A percentile compares a stretch with the other conserved stretches of the same genome.
These are phyloP conservation scores for Penicillium flavigenum DNA, from an alignment of 495 filamentous ascomycete genomes.

Conservation along the genomic window DNA sequence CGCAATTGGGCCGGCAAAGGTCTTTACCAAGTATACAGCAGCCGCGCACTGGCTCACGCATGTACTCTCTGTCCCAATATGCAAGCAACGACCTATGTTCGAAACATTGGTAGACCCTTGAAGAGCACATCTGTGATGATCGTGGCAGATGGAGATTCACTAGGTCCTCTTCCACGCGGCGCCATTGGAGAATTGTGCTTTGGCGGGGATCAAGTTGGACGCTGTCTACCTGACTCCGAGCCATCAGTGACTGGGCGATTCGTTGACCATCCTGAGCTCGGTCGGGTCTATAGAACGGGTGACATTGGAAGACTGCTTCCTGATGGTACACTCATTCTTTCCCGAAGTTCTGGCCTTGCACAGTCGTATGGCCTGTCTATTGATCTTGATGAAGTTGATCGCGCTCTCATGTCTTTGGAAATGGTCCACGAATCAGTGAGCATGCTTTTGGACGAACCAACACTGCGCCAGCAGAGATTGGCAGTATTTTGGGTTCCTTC, in stretches of 20 bases:
- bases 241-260: conserved; percentile 59
- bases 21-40: conserved; percentile 70
- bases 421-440: conserved; percentile 54
- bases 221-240: conserved; percentile 37
- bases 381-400: conserved; percentile 67
- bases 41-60: conserved; percentile 72
- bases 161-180: conserved; percentile 58
- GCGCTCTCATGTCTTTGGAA: conserved; percentile 44
- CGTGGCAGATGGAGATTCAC: conserved; percentile 40
- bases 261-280: conserved; percentile 62
- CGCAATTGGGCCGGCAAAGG: conserved; percentile 62
- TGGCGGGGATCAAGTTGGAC: conserved; percentile 73
- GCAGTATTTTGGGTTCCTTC: conserved; percentile 59
- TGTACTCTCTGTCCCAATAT: conserved; percentile 60
- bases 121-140: conserved; percentile 72
- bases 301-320: conserved; percentile 70
- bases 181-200: conserved; percentile 77
- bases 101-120: conserved; percentile 65
- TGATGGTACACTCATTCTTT: conserved; percentile 63
- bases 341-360: conserved; percentile 62
- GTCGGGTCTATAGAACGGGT: conserved; percentile 68
- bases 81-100: conserved; percentile 42
- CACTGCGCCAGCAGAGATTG: conserved; percentile 41
- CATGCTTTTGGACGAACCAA: conserved; percentile 40
- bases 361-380: conserved; percentile 67